These are phyloP conservation scores for Alternaria sp. DNA, from an alignment of 2,329 filamentous ascomycete species.

Conservation along the genomic window DNA sequence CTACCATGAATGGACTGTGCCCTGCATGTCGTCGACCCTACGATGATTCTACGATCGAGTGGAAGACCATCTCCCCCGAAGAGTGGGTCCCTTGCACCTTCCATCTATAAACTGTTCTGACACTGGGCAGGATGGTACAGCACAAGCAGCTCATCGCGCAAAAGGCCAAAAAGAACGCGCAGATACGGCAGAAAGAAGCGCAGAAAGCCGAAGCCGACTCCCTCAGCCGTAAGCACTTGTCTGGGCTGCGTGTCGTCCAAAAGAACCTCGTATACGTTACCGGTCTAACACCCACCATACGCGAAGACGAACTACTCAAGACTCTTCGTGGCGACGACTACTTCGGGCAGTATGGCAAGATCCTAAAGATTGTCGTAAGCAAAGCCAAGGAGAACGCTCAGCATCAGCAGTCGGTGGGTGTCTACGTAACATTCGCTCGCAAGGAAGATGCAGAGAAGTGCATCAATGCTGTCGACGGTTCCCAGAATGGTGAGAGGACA, in stretches of 20 bases:
- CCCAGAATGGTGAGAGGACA: constrained; percentile 85
- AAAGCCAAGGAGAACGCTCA: constrained; percentile 81
- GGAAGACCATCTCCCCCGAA: constrained; percentile 92
- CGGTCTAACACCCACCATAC: constrained; percentile 87
- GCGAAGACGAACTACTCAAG: constrained; percentile 90
- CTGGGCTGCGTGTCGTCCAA: constrained; percentile 93
- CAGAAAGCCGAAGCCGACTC: constrained; percentile 97
- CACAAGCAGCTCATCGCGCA: constrained; percentile 77
- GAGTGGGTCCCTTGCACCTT: constrained; percentile 70
- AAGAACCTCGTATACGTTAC: constrained; percentile 99
- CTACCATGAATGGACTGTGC: constrained; percentile 95
- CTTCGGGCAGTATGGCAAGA: constrained; percentile 97
- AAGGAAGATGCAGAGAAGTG: constrained; percentile 90
- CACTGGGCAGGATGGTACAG: constrained; percentile 68
- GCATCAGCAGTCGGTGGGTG: constrained; percentile 84
- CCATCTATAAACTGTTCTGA: constrained; percentile 33
- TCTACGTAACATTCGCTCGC: constrained; percentile 96
- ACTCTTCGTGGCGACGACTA: constrained; percentile 91
- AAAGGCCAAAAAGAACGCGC: constrained; percentile 92
- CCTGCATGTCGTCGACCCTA: constrained; percentile 96
- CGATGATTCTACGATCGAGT: constrained; percentile 96
- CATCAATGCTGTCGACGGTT: constrained; percentile 91
- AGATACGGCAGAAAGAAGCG: constrained; percentile 88
- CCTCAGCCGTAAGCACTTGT: constrained; percentile 92
- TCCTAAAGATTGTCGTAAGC: constrained; percentile 98